phyloP scores from a whole-genome alignment of 352 stramenopile species.

The Phytophthora meadii region DNA sequence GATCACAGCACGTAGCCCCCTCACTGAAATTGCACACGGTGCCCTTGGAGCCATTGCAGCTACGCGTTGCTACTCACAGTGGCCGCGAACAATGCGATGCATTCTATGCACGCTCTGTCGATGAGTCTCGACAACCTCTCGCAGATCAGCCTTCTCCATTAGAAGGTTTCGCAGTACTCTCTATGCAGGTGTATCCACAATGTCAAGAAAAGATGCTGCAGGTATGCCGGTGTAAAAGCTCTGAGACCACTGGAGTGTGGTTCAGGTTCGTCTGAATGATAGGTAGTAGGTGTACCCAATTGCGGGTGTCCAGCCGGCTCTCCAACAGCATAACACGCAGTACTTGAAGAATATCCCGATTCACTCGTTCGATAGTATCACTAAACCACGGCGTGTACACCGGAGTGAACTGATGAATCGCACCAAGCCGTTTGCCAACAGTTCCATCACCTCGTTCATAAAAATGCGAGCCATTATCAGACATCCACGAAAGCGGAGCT shows the following conservation, averaged over 20 bases:
- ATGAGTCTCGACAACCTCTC: background rate
- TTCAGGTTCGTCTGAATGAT: no score
- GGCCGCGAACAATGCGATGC: constrained; percentile 1
- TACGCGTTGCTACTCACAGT: background rate
- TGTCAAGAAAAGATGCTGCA: no score
- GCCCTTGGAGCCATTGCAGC: constrained; percentile 13
- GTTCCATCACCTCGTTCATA: constrained; percentile 8
- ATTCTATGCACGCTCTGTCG: background rate
- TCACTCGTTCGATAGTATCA: constrained; percentile 2
- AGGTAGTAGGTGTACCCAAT: no score
- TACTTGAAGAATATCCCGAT: constrained; percentile 18
- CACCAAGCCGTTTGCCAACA: background rate
- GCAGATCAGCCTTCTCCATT: no score
- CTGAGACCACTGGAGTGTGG: no score
- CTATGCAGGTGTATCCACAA: no score
- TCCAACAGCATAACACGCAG: constrained; percentile 4
- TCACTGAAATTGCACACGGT: constrained; percentile 16
- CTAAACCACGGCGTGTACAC: constrained; percentile 4
- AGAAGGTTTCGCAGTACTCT: no score
- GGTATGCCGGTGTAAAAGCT: no score
- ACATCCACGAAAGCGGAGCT: background rate
- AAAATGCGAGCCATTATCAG: constrained; percentile 15
- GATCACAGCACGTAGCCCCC: constrained; percentile 15
- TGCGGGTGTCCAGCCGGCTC: constrained; percentile 4
- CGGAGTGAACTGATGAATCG: background rate